Percentiles rank a stretch among this genome's conserved stretches.
These are phyloP conservation scores for Pythium monospermum DNA, from an alignment of 352 stramenopile species.

Conservation along the genomic window DNA sequence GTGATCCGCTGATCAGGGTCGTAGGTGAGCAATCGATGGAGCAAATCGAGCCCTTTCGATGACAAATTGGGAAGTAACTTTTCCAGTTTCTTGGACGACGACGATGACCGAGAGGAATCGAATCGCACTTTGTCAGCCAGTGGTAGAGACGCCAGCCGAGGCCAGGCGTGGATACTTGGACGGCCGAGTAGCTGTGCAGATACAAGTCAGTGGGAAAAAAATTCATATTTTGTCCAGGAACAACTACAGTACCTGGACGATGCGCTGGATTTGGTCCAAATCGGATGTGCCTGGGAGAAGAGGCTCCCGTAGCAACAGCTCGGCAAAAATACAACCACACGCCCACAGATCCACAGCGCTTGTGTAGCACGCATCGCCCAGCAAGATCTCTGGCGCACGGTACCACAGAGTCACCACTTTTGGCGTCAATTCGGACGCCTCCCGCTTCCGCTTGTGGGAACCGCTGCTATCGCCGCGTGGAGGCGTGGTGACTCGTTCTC, in stretches of 20 bases:
- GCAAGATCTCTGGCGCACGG: conserved; percentile 89
- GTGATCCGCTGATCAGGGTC: conserved; percentile 45
- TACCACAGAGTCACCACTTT: conserved; percentile 96
- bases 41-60: conserved; percentile 38
- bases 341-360: conserved; percentile 91
- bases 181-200: conserved; percentile 48
- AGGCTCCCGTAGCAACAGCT: conserved; percentile 50
- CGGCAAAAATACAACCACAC: conserved; percentile 56
- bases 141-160: conserved; percentile 38
- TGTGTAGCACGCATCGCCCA: conserved; percentile 83
- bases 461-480: conserved; percentile 81
- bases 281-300: conserved; percentile 64
- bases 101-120: conserved; percentile 27
- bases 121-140: conserved; percentile 35
- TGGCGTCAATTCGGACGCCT: conserved; percentile 35
- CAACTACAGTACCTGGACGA: conserved; percentile 72
- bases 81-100: conserved; percentile 35
- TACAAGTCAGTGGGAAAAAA: too few relatives aligned
- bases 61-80: conserved; percentile 36
- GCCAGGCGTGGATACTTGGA: conserved; percentile 55
- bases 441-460: conserved; percentile 29
- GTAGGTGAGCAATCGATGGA: conserved; percentile 47
- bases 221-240: too few relatives aligned
- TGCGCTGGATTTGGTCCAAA: conserved; percentile 56
- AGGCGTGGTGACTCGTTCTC: conserved; percentile 61